Base-by-base conservation (phyloP, 768 basidiomycete species). In the Termitomyces sp. region DNA sequence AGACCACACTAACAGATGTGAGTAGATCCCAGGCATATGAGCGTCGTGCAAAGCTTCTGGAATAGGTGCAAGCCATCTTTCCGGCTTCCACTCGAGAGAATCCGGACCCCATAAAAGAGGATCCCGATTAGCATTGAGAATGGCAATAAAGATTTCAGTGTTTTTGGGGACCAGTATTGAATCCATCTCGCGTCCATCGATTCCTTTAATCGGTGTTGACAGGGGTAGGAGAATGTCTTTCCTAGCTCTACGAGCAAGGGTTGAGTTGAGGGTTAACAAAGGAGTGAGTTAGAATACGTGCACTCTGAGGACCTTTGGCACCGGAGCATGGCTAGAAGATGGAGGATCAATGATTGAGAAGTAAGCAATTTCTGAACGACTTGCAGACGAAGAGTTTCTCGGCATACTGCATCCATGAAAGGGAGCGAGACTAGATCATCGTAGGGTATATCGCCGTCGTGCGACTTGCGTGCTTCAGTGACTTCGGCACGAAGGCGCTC, bases 371-470 rank as follows among this genome's bases (percentile, higher is more conserved):
- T 10, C 29, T 10, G n/a, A 20, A 43, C 10, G 10, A 55, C 54
- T 10, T 43, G 32, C 54, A 55, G 54, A 43, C 54, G 54, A 43
- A 55, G 54, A 10, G 54, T 55, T 43, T 55, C 54, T 4, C 54
- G 54, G 43, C 54, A 55, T 1, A 55, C 40, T 42, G 54, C 54
- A 55, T 55, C 54, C 54, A 55, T 55, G 42, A 55, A 55, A 12
- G 54, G 54, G 5, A 55, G 54, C 4, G 54, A 55, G 10, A 55
- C 54, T 12, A 55, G 29, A 55, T 55, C 40, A 17, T 55, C 54
- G 31, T 55, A 55, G 29, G 54, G 40, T 55, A 55, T 55, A 31
- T 55, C 40, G 14, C 54, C 54, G 17, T 55, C 43, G 12, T 55
- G 54, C 1, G 7, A 42, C 10, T 43, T 55, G 54, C 54, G 54